phyloP scores from a whole-genome alignment of 2,329 filamentous ascomycete species.

The Pleoardoris graminearum region DNA sequence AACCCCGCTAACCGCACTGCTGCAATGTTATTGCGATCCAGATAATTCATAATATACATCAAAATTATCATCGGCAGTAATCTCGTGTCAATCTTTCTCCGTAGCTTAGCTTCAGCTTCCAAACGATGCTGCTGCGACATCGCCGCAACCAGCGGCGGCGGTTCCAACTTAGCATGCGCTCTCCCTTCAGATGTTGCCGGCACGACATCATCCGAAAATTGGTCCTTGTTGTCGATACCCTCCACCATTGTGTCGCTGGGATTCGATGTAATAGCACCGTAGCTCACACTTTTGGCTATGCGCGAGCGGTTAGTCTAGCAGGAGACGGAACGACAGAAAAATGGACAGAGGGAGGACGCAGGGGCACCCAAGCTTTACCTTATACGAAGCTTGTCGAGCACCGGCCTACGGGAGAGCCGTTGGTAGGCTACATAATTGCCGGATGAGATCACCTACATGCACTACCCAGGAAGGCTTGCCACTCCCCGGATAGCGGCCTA shows the following conservation, averaged over 20 bases:
- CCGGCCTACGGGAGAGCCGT: slow-evolving; percentile 1
- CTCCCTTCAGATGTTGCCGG: slow-evolving; percentile 18
- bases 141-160: slow-evolving; percentile 42
- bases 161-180: slow-evolving; percentile 28
- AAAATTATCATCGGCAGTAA: slow-evolving; percentile 71
- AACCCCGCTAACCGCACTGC: slow-evolving; percentile 65
- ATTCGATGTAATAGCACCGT: slow-evolving; percentile 17
- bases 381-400: slow-evolving; percentile 19
- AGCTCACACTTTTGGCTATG: slow-evolving; percentile 13
- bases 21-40: slow-evolving; percentile 70
- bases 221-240: slow-evolving; percentile 30
- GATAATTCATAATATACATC: slow-evolving; percentile 77
- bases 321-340: neutral
- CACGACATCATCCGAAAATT: slow-evolving; percentile 30
- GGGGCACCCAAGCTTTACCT: slow-evolving; percentile 16
- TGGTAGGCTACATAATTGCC: slow-evolving; percentile 7
- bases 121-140: slow-evolving; percentile 58
- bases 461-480: slow-evolving; percentile 16
- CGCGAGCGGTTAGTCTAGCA: neutral
- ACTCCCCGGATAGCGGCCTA: slow-evolving; percentile 11
- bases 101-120: slow-evolving; percentile 60
- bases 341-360: slow-evolving; percentile 2
- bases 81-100: slow-evolving; percentile 71
- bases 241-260: slow-evolving; percentile 17
- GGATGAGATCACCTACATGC: slow-evolving; percentile 22